phyloP scores from a whole-genome alignment of 768 basidiomycete species.

The Tubosaeta sp. region DNA sequence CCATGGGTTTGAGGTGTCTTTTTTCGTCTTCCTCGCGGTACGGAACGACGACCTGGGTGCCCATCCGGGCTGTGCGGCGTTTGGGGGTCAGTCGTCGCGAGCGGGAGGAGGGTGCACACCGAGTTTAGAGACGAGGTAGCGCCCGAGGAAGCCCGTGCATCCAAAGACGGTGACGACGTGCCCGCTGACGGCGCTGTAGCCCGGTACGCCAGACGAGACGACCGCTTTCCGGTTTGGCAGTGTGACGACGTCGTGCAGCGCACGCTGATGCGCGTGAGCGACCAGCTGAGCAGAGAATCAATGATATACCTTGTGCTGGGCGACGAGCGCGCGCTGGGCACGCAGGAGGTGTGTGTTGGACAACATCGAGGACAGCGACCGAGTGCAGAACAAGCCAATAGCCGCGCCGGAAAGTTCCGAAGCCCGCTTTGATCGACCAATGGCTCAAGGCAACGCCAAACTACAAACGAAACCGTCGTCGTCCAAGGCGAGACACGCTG shows the following conservation, averaged over 20 bases:
- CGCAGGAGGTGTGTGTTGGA: slow-evolving; percentile 46
- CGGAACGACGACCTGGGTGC: slow-evolving; percentile 91
- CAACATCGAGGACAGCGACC: slow-evolving; percentile 34
- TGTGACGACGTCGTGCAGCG: slow-evolving; percentile 66
- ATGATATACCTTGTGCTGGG: slow-evolving; percentile 42
- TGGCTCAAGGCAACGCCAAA: slow-evolving; percentile 89
- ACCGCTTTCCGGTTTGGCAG: slow-evolving; percentile 60
- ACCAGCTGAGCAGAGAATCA: background rate
- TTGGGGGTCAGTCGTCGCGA: background rate
- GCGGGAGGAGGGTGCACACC: slow-evolving; percentile 42
- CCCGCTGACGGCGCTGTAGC: slow-evolving; percentile 83
- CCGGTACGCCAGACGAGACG: slow-evolving; percentile 73
- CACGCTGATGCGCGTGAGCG: slow-evolving; percentile 44
- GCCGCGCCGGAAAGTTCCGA: slow-evolving; percentile 26
- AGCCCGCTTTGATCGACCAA: background rate
- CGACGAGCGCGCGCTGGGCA: slow-evolving; percentile 46
- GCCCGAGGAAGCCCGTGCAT: slow-evolving; percentile 90
- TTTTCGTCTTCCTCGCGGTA: slow-evolving; percentile 95
- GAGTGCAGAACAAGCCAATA: background rate
- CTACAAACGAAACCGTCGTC: slow-evolving; percentile 49
- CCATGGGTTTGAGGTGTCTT: slow-evolving; percentile 86
- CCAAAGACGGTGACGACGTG: slow-evolving; percentile 97
- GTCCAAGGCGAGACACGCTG: slow-evolving; percentile 49
- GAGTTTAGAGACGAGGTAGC: slow-evolving; percentile 91
- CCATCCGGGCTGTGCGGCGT: slow-evolving; percentile 68